Evolutionary conservation across 352 stramenopile genomes (phyloP).

Genomic region (Globisporangium cylindrosporum): DNA sequence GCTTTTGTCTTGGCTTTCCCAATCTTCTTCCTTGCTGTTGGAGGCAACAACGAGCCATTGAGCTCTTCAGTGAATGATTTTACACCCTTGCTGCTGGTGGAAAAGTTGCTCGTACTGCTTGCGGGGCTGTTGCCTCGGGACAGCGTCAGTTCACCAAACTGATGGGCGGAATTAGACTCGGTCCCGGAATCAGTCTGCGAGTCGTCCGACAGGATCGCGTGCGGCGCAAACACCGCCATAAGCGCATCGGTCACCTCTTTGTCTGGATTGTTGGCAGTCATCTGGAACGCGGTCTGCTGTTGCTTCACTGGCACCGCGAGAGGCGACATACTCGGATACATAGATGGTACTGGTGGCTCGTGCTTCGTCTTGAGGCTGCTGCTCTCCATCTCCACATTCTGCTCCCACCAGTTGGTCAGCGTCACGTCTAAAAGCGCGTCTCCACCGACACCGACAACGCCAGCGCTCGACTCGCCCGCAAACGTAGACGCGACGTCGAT

Average conservation of each 20-base stretch:
- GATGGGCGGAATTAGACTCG: conserved; percentile 11
- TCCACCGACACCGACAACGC: background rate
- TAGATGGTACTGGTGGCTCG: background rate
- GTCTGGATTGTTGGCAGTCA: background rate
- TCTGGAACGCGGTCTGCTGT: background rate
- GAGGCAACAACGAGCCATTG: background rate
- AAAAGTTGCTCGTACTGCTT: conserved; percentile 5
- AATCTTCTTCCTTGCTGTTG: conserved; percentile 11
- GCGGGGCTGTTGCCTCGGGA: conserved; percentile 2
- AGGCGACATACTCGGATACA: conserved; percentile 13
- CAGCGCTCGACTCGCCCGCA: conserved; percentile 15
- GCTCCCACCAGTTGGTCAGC: conserved; percentile 12
- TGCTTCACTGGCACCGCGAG: conserved; percentile 23
- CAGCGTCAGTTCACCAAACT: conserved; percentile 2
- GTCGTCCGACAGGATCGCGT: conserved; percentile 26
- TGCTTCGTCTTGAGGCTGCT: background rate
- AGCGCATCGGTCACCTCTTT: conserved; percentile 25
- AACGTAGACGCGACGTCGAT: conserved; percentile 18
- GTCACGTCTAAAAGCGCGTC: conserved; percentile 13
- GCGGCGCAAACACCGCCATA: conserved; percentile 26
- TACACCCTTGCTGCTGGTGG: background rate
- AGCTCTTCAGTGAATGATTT: background rate
- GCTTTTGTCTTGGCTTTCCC: background rate
- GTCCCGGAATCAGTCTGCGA: conserved; percentile 25
- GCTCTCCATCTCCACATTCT: background rate